Evolutionary conservation across 2,329 filamentous ascomycete species (phyloP).

Genomic region (Beauveria varroae): DNA sequence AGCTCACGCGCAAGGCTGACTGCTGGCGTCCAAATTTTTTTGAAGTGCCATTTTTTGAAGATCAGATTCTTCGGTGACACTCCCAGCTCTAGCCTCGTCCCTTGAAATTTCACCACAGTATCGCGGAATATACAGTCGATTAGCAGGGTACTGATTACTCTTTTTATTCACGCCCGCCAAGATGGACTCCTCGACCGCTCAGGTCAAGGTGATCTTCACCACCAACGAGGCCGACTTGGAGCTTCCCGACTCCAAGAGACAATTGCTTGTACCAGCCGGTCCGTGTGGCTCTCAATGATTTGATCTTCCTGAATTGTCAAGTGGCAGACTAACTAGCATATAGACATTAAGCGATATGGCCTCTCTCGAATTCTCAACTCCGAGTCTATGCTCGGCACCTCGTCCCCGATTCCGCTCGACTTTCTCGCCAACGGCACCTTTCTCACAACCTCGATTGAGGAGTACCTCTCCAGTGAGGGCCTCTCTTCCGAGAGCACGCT

Average conservation of each 20-base stretch:
- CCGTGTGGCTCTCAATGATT: slow-evolving; percentile 10
- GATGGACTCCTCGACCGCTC: slow-evolving; percentile 37
- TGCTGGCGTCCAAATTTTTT: neutral
- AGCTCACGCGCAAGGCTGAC: neutral
- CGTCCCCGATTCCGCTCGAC: slow-evolving; percentile 71
- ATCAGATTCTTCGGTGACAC: neutral
- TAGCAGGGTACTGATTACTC: neutral
- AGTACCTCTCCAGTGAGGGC: slow-evolving; percentile 79
- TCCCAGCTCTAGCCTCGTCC: neutral
- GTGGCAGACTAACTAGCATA: neutral
- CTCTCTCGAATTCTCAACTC: slow-evolving; percentile 65
- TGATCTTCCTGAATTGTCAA: neutral
- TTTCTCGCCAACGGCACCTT: slow-evolving; percentile 94
- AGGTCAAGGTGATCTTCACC: slow-evolving; percentile 62
- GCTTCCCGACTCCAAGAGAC: slow-evolving; percentile 53
- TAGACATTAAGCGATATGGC: slow-evolving; percentile 63
- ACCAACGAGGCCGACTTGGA: slow-evolving; percentile 55
- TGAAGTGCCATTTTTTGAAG: neutral
- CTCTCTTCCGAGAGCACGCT: slow-evolving; percentile 84
- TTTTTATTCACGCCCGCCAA: neutral
- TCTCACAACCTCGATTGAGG: slow-evolving; percentile 79
- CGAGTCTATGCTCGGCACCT: slow-evolving; percentile 60
- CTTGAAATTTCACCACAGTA: neutral
- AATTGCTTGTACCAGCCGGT: slow-evolving; percentile 57
- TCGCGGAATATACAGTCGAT: neutral